Percentiles rank a stretch among this genome's conserved stretches.
Evolutionary conservation across 1,284 basidiomycete genomes (phyloP).

Genomic region (Ustilago esculenta): DNA sequence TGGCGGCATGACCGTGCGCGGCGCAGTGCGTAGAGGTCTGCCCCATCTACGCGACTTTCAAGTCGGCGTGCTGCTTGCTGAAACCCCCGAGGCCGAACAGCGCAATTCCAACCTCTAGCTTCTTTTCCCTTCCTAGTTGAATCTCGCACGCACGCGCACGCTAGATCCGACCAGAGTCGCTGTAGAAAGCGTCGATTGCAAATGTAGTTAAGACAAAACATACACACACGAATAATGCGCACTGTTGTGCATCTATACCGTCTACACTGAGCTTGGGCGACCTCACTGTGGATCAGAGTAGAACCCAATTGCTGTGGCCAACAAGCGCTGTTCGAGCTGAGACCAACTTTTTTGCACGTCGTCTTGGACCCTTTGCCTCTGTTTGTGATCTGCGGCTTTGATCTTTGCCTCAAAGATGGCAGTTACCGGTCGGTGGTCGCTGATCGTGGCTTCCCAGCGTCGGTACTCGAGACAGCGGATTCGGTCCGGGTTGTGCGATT

Average conservation of each 20-base stretch:
- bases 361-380: conserved; percentile 15
- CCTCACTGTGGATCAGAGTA: too few species aligned
- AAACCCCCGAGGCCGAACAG: background rate
- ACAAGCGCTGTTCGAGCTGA: conserved; percentile 13
- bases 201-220: too few species aligned
- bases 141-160: too few species aligned
- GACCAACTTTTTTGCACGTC: conserved; percentile 20
- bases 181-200: too few species aligned
- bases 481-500: conserved; percentile 75
- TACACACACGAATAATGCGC: too few species aligned
- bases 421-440: conserved; percentile 66
- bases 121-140: background rate
- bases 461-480: conserved; percentile 57
- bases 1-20: conserved; percentile 55
- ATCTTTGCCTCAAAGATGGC: conserved; percentile 44
- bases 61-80: conserved; percentile 42
- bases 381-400: conserved; percentile 34
- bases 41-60: conserved; percentile 48
- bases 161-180: too few species aligned
- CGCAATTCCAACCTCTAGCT: conserved; percentile 17
- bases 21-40: conserved; percentile 42
- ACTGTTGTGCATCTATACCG: too few species aligned
- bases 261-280: too few species aligned
- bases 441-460: conserved; percentile 64
- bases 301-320: conserved; percentile 5